Conservation (phyloP, 2,329 filamentous ascomycete genomes). For the Penicillium sp. region DNA sequence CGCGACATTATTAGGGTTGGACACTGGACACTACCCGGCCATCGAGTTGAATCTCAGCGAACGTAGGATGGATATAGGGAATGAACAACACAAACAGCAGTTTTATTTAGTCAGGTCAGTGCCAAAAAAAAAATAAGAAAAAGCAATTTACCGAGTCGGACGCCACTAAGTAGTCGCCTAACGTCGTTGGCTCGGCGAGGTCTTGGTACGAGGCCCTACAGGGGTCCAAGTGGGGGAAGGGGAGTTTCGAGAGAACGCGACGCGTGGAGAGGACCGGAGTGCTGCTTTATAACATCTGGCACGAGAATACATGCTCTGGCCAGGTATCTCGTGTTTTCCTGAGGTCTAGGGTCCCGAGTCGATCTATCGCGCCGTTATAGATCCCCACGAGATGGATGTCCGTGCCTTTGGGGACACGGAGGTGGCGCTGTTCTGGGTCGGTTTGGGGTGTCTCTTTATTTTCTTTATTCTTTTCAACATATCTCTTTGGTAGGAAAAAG, state of each 20-base stretch:
- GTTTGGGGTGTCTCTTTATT: background rate
- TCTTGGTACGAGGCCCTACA: background rate
- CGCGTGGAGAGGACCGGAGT: background rate
- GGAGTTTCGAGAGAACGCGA: background rate
- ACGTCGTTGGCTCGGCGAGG: background rate
- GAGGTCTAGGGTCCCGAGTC: too few relatives aligned
- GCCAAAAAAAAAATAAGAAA: conserved; percentile 6
- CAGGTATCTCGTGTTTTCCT: too few relatives aligned
- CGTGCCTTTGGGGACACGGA: conserved; percentile 6
- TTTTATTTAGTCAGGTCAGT: too few relatives aligned
- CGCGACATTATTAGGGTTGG: background rate
- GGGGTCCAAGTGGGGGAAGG: background rate
- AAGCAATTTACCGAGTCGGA: background rate
- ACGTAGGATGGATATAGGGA: background rate
- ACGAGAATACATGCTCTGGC: background rate
- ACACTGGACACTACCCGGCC: background rate
- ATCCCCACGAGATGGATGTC: background rate
- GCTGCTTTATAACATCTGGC: background rate
- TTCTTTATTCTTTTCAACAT: background rate
- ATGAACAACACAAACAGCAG: background rate
- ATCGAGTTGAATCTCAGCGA: background rate
- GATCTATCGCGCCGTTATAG: background rate
- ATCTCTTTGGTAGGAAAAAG: background rate
- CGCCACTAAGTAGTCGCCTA: background rate
- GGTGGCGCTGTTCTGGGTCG: conserved; percentile 7